Base-by-base conservation (phyloP, 2,329 filamentous ascomycete species). In the Neopestalotiopsis clavispora region DNA sequence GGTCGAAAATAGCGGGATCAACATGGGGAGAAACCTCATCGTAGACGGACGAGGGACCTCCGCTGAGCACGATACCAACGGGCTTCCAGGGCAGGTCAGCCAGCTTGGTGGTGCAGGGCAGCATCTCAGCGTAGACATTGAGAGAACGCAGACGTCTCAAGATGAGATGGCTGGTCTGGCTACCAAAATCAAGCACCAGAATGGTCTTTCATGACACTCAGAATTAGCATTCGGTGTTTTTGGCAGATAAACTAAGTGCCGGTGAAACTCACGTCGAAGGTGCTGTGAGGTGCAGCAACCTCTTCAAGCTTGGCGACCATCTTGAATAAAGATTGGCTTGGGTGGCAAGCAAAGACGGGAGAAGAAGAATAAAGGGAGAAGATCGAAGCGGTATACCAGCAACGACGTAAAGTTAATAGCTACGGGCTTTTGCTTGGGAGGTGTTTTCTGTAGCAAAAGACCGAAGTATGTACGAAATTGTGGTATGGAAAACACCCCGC, bases 91-190 rank as follows among this genome's bases (percentile, higher is more conserved):
- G 78, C 42, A 97, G 86, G 68, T 96, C 93, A 6, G 88, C 84
- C 28, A 97, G 81, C 84, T 95, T 95, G 75, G 92, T 90, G 60
- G 92, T 97, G 82, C 94, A 97, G 28, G 93, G 93, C 58, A 97
- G 89, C 91, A 97, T 92, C 84, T 97, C 94, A 71, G 90, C 90
- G 84, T 93, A 97, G 79, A 97, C 88, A 83, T 91, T 92, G 81
- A 97, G 87, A 74, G 92, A 89, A 74, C 94, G 88, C 34, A 97
- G 86, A 42, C 93, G 89, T 67, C 93, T 86, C 10, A 90, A 90
- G 76, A 95, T 94, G 52, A 95, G 84, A 79, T 94, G 92, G 56
- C 89, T 90, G 76, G 91, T 92, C 81, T 93, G 91, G 30, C 88
- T 91, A 66, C 83, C 91, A 78, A 93, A 93, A 80, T 93, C 91